These are phyloP conservation scores for Tilletia indica DNA, from an alignment of 1,284 basidiomycete genomes.

Conservation along the genomic window DNA sequence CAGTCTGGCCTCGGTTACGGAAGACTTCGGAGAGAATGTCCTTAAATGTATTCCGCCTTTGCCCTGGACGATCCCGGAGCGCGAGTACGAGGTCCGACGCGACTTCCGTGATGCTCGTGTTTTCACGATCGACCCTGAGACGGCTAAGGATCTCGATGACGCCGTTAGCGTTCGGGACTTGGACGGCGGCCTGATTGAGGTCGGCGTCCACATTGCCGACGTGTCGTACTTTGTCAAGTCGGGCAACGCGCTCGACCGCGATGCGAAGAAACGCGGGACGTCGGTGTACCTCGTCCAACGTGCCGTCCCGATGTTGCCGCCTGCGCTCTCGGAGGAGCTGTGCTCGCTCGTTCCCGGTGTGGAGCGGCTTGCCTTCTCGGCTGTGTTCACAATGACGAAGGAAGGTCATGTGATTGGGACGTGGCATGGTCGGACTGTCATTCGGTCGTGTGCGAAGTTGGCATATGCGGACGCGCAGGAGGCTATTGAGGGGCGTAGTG, in stretches of 20 bases:
- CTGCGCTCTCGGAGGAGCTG: constrained; percentile 80
- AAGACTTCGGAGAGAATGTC: constrained; percentile 59
- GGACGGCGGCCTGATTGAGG: constrained; percentile 83
- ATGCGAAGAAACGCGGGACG: constrained; percentile 93
- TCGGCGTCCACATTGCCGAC: constrained; percentile 93
- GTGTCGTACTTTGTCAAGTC: constrained; percentile 92
- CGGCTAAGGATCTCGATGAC: constrained; percentile 90
- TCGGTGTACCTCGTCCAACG: constrained; percentile 95
- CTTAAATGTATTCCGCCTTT: constrained; percentile 90
- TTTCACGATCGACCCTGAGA: constrained; percentile 88
- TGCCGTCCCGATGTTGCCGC: constrained; percentile 93
- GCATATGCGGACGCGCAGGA: constrained; percentile 77
- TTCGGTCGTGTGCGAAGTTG: constrained; percentile 84
- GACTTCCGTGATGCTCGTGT: constrained; percentile 80
- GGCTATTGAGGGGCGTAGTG: constrained; percentile 72
- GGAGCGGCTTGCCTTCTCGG: constrained; percentile 86
- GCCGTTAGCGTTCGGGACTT: constrained; percentile 83
- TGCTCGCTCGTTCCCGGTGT: constrained; percentile 84
- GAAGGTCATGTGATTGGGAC: constrained; percentile 80
- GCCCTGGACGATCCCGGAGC: constrained; percentile 91
- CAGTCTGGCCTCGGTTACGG: constrained; percentile 66
- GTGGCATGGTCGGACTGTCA: constrained; percentile 88
- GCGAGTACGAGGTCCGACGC: constrained; percentile 79
- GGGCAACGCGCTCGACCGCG: constrained; percentile 92
- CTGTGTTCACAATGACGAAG: constrained; percentile 66